Evolutionary conservation across 1,139 yeast genomes (phyloP).

Genomic region (Wickerhamomyces sp.): DNA sequence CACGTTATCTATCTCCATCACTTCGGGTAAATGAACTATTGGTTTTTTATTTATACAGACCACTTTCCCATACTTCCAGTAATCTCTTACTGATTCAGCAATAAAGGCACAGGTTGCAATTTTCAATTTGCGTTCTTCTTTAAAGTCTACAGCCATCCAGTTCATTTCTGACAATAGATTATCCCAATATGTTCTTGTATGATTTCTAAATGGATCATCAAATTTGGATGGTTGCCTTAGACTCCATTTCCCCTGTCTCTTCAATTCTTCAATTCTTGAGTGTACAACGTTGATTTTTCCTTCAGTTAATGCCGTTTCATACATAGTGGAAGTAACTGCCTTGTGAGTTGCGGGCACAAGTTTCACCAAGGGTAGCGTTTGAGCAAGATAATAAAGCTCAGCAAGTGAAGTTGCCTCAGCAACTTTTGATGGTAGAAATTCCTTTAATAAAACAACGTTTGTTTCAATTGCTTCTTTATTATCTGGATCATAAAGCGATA

Average conservation of each 20-base stretch:
- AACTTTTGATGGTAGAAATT: conserved; percentile 43
- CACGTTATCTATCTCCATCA: conserved; percentile 7
- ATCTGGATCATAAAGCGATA: conserved; percentile 24
- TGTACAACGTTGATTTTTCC: conserved; percentile 91
- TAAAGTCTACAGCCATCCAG: conserved; percentile 82
- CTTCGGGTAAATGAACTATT: conserved; percentile 26
- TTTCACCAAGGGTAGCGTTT: conserved; percentile 79
- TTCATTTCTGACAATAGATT: conserved; percentile 69
- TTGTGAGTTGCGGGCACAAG: conserved; percentile 83
- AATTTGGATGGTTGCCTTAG: conserved; percentile 76
- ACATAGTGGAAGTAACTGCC: conserved; percentile 77
- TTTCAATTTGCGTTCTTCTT: conserved; percentile 65
- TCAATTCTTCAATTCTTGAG: conserved; percentile 88
- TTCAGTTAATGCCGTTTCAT: conserved; percentile 82
- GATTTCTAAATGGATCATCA: conserved; percentile 58
- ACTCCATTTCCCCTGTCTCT: conserved; percentile 87
- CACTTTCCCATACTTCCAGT: conserved; percentile 70
- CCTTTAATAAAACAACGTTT: conserved; percentile 40
- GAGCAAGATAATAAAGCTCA: conserved; percentile 82
- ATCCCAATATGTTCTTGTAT: conserved; percentile 60
- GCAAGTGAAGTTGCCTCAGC: conserved; percentile 66
- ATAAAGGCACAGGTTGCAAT: conserved; percentile 64
- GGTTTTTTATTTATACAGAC: conserved; percentile 53
- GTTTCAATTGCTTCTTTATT: conserved; percentile 34
- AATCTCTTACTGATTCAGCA: conserved; percentile 71